A percentile compares a stretch with the other conserved stretches of the same genome.
phyloP scores from a whole-genome alignment of 1,139 yeast species.

The Lizanozyma gosingica region DNA sequence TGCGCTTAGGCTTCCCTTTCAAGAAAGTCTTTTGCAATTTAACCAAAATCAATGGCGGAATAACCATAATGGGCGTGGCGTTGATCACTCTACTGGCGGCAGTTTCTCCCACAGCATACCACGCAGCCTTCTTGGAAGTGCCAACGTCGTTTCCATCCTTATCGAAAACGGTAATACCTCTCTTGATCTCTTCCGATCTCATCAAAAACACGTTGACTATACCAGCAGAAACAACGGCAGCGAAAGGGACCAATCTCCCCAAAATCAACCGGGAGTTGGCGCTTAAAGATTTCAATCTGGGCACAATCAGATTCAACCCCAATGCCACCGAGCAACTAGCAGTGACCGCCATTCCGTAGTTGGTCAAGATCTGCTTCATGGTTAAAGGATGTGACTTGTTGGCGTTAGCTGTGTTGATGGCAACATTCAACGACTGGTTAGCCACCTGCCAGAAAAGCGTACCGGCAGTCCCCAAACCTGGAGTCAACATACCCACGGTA shows the following conservation, averaged over 20 bases:
- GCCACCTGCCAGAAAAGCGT: slow-evolving; percentile 97
- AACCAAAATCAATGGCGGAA: slow-evolving; percentile 81
- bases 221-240: slow-evolving; percentile 97
- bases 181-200: slow-evolving; percentile 89
- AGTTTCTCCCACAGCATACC: slow-evolving; percentile 91
- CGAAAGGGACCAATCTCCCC: slow-evolving; percentile 89
- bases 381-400: slow-evolving; percentile 90
- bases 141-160: slow-evolving; percentile 65
- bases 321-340: slow-evolving; percentile 95
- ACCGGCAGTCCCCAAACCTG: slow-evolving; percentile 81
- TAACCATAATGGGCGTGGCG: slow-evolving; percentile 94
- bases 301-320: slow-evolving; percentile 84
- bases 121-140: slow-evolving; percentile 75
- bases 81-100: slow-evolving; percentile 91
- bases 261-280: slow-evolving; percentile 63
- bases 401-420: slow-evolving; percentile 92
- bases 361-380: slow-evolving; percentile 63
- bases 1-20: slow-evolving; percentile 54
- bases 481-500: slow-evolving; percentile 96
- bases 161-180: slow-evolving; percentile 71
- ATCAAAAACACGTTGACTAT: slow-evolving; percentile 86
- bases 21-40: slow-evolving; percentile 62
- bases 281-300: slow-evolving; percentile 58
- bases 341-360: slow-evolving; percentile 80
- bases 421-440: slow-evolving; percentile 92